Evolutionary conservation across 1,284 basidiomycete genomes (phyloP).

Genomic region (Boletus calvinii): DNA sequence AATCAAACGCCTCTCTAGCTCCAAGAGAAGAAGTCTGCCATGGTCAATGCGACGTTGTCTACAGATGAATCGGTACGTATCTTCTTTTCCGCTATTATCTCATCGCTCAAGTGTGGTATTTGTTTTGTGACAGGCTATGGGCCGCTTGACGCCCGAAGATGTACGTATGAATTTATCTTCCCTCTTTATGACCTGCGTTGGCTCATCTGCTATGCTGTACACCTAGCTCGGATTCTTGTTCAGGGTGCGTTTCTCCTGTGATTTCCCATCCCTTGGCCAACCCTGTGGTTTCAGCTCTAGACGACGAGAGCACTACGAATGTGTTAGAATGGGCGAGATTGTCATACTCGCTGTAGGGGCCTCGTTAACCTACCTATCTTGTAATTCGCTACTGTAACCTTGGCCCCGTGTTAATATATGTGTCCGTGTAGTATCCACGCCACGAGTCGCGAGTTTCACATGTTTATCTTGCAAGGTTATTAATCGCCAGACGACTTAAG

Average conservation of each 20-base stretch:
- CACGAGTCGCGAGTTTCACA: neutral
- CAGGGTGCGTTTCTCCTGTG: conserved; percentile 46
- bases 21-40: conserved; percentile 91
- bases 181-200: conserved; percentile 1
- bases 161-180: conserved; percentile 47
- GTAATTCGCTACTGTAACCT: conserved; percentile 5
- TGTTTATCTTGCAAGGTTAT: neutral
- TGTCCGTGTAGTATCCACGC: neutral
- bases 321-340: neutral
- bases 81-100: conserved; percentile 5
- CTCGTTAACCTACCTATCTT: neutral
- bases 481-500: too few species aligned
- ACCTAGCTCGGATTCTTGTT: conserved; percentile 72
- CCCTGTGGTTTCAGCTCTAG: conserved; percentile 20
- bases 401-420: neutral
- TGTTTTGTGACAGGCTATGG: conserved; percentile 67
- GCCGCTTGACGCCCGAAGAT: conserved; percentile 85
- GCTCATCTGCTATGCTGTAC: conserved; percentile 7
- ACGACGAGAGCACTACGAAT: neutral
- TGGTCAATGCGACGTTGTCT: conserved; percentile 79
- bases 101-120: conserved; percentile 27
- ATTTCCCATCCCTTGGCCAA: neutral
- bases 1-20: conserved; percentile 46
- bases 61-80: conserved; percentile 67
- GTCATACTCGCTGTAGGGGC: neutral